Evolutionary conservation across 2,329 filamentous ascomycete species (phyloP).

Genomic region (Verticillium tricorpus): DNA sequence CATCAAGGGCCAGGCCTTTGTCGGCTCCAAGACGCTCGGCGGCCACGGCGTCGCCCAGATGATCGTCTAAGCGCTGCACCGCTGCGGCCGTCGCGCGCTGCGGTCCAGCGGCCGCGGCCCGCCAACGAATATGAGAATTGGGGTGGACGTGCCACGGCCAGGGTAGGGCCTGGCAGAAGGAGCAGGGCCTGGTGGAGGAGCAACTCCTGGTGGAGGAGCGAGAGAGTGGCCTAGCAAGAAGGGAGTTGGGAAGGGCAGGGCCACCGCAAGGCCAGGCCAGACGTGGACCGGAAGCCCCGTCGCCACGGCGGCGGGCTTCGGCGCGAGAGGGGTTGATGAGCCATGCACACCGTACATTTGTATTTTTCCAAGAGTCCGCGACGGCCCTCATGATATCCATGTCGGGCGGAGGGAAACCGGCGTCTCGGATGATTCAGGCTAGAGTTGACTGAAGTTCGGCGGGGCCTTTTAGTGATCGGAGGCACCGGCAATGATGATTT

Average conservation of each 20-base stretch:
- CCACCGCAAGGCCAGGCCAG: not conserved
- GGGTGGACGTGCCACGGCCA: too few species aligned
- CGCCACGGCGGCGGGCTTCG: not conserved
- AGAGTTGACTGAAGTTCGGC: not conserved
- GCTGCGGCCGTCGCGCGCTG: not conserved
- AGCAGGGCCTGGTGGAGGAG: not conserved
- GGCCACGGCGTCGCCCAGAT: conserved; percentile 93
- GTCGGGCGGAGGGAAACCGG: not conserved
- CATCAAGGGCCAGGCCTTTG: conserved; percentile 78
- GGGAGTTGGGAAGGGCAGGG: too few species aligned
- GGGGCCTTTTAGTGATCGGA: not conserved
- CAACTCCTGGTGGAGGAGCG: too few species aligned
- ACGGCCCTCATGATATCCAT: not conserved
- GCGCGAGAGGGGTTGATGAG: not conserved
- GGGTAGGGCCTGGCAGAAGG: too few species aligned
- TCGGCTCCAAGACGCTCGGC: conserved; percentile 92
- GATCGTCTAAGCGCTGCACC: conserved; percentile 66
- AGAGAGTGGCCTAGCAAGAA: too few species aligned
- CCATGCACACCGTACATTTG: not conserved
- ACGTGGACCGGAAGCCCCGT: not conserved
- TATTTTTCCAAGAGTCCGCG: not conserved
- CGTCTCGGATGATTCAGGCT: not conserved
- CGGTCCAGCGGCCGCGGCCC: too few species aligned
- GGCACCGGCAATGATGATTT: not conserved
- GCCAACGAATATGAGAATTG: too few species aligned